phyloP scores from a whole-genome alignment of 208 protist species.

The Leishmania lainsoni region DNA sequence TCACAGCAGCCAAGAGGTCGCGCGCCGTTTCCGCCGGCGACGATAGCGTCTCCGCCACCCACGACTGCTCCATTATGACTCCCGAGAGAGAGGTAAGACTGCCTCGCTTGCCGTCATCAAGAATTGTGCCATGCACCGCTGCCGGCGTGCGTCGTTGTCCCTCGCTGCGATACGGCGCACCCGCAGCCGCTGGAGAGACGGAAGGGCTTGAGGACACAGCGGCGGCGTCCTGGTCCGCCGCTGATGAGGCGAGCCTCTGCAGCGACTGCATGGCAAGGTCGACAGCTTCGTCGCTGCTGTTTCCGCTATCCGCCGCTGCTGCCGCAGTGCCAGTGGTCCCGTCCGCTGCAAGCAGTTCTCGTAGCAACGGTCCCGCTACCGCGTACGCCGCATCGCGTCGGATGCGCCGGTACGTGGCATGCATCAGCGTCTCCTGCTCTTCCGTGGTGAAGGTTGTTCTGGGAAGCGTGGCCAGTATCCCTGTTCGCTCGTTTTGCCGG shows the following conservation, averaged over 20 bases:
- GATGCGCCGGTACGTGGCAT: slow-evolving; percentile 18
- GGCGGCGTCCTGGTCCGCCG: background rate
- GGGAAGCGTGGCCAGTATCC: slow-evolving; percentile 44
- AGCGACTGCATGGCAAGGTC: slow-evolving; percentile 8
- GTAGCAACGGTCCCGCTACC: slow-evolving; percentile 31
- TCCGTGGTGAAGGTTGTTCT: slow-evolving; percentile 38
- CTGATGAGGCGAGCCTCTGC: slow-evolving; percentile 8
- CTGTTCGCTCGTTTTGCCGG: slow-evolving; percentile 56
- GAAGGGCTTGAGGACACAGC: background rate
- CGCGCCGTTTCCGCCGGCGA: slow-evolving; percentile 18
- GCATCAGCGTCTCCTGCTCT: slow-evolving; percentile 34
- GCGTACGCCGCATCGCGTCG: slow-evolving; percentile 20
- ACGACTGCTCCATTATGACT: background rate
- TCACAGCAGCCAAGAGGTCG: slow-evolving; percentile 19
- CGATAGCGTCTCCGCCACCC: background rate
- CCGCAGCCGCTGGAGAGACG: background rate
- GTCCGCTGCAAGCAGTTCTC: slow-evolving; percentile 28
- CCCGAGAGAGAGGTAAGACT: background rate
- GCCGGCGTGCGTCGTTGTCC: background rate
- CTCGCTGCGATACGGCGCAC: too few species aligned
- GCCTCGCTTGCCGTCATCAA: background rate
- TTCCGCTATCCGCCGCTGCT: background rate
- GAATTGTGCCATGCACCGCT: background rate
- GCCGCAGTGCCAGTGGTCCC: background rate
- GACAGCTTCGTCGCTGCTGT: background rate